Base-by-base conservation (phyloP, 257 asterid genomes). In the Fraxinus excelsior region DNA sequence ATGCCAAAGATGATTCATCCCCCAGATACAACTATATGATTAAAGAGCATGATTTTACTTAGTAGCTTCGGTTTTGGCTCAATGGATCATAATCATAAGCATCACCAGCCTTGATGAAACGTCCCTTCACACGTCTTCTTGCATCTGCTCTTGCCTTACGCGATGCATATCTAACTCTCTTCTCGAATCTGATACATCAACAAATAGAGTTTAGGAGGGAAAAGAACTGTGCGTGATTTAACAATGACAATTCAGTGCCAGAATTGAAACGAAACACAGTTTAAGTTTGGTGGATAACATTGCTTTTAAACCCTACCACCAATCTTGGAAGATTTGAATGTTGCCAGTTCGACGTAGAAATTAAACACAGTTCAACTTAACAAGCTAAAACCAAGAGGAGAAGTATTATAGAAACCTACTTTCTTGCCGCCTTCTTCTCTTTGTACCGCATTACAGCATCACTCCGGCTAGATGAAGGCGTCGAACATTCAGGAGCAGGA, bases 81-180 rank as follows among this genome's bases (percentile, higher is more conserved):
- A 91, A 65, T 7, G 98, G 97, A 77, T 95, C 99, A 66, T 93
- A 93, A 76, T 95, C 99, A 74, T 89, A 93, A 69, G 90, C 87
- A 76, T 95, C 98, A 16, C 99, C 99, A 42, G 94, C 96, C 95
- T 95, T 95, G 78, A 95, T 89, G 77, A 95, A 95, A 6, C 99
- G 94, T 38, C 99, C 97, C 85, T 95, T 95, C 28, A 93, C 99
- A 78, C 98, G 99, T 81, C 76, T 91, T 82, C 99, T 86, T 67
- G 89, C 93, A 74, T 95, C 99, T 77, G 99, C 99, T 86, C 98
- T 91, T 73, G 92, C 96, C 90, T 95, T 95, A 79, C 97, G 98
- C 40, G 97, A 91, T 44, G 72, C 98, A 44, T 95, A 95, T 79
- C 99, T 89, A 65, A 95, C 98, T 84, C 87, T 92, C 91, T 95